Percentiles rank a stretch among this genome's conserved stretches.
Conservation (phyloP, 164 flowering plant species). For the Macadamia tetraphylla region DNA sequence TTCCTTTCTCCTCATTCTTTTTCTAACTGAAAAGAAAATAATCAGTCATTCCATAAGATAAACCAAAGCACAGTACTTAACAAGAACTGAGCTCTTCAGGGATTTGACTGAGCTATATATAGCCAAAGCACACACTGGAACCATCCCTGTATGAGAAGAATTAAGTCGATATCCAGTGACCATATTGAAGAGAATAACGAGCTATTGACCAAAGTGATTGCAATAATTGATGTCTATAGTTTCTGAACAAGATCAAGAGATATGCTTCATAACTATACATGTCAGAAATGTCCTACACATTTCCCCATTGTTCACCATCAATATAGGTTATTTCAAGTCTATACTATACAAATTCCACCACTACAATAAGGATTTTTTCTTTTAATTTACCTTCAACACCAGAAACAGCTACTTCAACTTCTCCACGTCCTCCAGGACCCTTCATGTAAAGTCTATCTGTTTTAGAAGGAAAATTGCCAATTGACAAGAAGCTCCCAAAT, state of each 20-base stretch:
- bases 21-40: no score
- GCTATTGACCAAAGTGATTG: no score
- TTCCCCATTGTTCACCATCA: background rate
- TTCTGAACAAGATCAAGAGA: background rate
- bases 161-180: no score
- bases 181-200: no score
- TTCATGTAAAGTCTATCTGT: constrained; percentile 88
- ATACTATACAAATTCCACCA: no score
- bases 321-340: background rate
- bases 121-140: no score
- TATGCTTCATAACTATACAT: background rate
- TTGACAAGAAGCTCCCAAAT: constrained; percentile 80
- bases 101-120: no score
- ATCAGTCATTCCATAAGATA: no score
- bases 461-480: constrained; percentile 58
- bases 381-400: constrained; percentile 61
- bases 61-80: no score
- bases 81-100: no score
- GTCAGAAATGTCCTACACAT: background rate
- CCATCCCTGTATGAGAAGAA: no score
- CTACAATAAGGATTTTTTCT: background rate
- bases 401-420: constrained; percentile 99
- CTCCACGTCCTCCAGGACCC: constrained; percentile 99
- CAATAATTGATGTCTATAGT: background rate
- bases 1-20: no score